Evolutionary conservation across 768 basidiomycete genomes (phyloP).

Genomic region (Crassisporium funariophilum): DNA sequence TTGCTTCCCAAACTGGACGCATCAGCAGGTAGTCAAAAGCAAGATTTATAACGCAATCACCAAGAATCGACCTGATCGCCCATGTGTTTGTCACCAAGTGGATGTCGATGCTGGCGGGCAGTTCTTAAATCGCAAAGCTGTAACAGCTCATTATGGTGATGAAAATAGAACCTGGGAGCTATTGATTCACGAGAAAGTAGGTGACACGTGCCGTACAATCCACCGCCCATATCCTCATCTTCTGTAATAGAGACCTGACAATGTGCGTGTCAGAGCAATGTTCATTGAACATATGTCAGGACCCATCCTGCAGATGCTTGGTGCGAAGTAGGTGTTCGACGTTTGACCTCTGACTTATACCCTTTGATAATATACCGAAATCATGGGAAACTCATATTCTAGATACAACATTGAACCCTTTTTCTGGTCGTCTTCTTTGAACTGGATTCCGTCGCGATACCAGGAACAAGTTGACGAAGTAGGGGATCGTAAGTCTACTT

Average conservation of each 20-base stretch:
- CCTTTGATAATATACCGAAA: neutral
- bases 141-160: conserved; percentile 23
- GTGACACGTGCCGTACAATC: conserved; percentile 9
- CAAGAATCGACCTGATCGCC: conserved; percentile 28
- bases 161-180: conserved; percentile 37
- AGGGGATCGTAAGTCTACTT: conserved; percentile 52
- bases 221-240: neutral
- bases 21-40: conserved; percentile 43
- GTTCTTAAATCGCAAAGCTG: conserved; percentile 35
- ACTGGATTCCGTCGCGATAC: conserved; percentile 71
- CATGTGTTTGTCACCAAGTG: conserved; percentile 39
- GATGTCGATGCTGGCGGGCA: conserved; percentile 42
- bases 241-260: conserved; percentile 30
- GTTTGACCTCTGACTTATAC: conserved; percentile 23
- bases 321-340: conserved; percentile 45
- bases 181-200: conserved; percentile 35
- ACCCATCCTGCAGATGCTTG: conserved; percentile 61
- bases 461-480: conserved; percentile 47
- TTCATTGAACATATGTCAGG: conserved; percentile 57
- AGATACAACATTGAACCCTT: conserved; percentile 66
- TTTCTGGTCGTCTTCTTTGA: conserved; percentile 65
- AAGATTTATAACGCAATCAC: conserved; percentile 39
- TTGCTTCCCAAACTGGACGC: conserved; percentile 60
- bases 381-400: neutral
- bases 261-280: conserved; percentile 49